Conservation (phyloP, 345 rosid genomes). For the Geranium brycei region DNA sequence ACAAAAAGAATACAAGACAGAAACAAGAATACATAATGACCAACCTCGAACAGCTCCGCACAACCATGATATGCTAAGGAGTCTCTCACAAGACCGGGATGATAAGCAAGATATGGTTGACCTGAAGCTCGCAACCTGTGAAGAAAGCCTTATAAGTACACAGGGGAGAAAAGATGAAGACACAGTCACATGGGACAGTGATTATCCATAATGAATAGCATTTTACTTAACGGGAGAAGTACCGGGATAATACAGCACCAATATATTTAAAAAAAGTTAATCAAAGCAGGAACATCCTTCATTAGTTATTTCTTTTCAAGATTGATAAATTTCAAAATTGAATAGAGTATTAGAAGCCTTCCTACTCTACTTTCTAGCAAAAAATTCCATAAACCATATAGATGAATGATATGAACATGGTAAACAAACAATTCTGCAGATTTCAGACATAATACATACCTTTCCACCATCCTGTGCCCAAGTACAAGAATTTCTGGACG, state of each 20-base stretch:
- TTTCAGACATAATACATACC: conserved; percentile 27
- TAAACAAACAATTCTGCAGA: conserved; percentile 3
- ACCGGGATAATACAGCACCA: neutral
- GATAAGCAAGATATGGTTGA: conserved; percentile 73
- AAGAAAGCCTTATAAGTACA: conserved; percentile 5
- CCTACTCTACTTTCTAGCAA: too few relatives aligned
- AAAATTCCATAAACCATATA: neutral
- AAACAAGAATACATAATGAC: conserved; percentile 12
- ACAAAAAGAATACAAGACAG: neutral
- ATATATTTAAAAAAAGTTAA: too few relatives aligned
- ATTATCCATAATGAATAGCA: neutral
- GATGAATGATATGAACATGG: neutral
- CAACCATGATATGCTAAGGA: conserved; percentile 94
- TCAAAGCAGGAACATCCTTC: too few relatives aligned
- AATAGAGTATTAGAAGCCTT: too few relatives aligned
- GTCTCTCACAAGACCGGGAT: conserved; percentile 78
- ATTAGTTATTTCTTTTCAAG: too few relatives aligned
- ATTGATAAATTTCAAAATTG: too few relatives aligned
- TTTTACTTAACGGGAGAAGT: neutral
- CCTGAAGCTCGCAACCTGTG: conserved; percentile 65
- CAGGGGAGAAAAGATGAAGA: neutral
- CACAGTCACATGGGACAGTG: neutral
- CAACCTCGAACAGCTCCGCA: conserved; percentile 95
- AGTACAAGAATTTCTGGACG: conserved; percentile 70
- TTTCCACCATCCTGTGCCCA: conserved; percentile 71